These are phyloP conservation scores for Alternaria brassicae DNA, from an alignment of 2,329 filamentous ascomycete species.

Conservation along the genomic window DNA sequence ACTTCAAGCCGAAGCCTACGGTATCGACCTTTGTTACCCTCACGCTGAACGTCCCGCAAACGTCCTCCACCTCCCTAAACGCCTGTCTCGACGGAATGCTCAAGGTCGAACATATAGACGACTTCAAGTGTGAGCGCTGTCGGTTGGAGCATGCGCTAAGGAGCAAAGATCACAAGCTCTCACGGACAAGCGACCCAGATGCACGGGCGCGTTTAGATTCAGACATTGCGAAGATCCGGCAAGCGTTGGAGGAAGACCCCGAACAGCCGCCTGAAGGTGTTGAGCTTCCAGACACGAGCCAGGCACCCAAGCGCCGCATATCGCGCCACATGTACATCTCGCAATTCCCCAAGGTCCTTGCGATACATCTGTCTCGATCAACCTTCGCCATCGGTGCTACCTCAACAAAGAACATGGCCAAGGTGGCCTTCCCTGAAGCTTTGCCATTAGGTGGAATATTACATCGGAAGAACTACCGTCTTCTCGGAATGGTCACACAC, in stretches of 20 bases:
- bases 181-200: constrained; percentile 44
- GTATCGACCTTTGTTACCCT: constrained; percentile 89
- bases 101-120: constrained; percentile 94
- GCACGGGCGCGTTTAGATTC: constrained; percentile 60
- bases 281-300: constrained; percentile 73
- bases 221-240: constrained; percentile 70
- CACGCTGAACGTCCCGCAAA: constrained; percentile 88
- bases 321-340: constrained; percentile 87
- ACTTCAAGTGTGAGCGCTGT: constrained; percentile 95
- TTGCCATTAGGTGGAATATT: constrained; percentile 81
- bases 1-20: constrained; percentile 85
- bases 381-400: constrained; percentile 80
- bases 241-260: constrained; percentile 79
- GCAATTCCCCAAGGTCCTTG: constrained; percentile 85
- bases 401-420: constrained; percentile 92
- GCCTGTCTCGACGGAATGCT: constrained; percentile 92
- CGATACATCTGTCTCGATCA: constrained; percentile 89
- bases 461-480: constrained; percentile 78
- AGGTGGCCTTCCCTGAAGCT: constrained; percentile 89
- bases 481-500: constrained; percentile 89
- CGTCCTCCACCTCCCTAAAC: constrained; percentile 77
- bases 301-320: constrained; percentile 82
- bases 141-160: constrained; percentile 80
- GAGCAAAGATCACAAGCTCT: constrained; percentile 66
- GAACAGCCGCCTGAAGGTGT: constrained; percentile 77